Evolutionary conservation across 768 basidiomycete genomes (phyloP).

Genomic region (Suillus subalutaceus): DNA sequence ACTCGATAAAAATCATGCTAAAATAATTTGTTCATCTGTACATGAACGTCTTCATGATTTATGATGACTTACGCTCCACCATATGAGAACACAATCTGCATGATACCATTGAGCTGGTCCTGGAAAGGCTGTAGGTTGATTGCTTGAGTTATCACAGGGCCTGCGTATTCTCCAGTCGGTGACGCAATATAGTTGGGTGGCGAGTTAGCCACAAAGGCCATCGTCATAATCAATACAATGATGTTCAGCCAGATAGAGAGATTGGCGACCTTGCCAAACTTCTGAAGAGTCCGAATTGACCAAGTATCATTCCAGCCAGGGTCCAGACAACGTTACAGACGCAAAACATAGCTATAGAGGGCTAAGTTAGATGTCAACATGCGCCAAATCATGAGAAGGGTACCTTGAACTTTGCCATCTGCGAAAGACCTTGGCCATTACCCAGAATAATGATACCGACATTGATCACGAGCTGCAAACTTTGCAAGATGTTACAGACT

Average conservation of each 20-base stretch:
- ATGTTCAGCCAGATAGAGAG: conserved; percentile 55
- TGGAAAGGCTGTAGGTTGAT: conserved; percentile 25
- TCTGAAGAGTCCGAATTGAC: conserved; percentile 60
- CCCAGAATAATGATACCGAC: conserved; percentile 39
- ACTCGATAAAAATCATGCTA: conserved; percentile 29
- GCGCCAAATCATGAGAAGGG: conserved; percentile 6
- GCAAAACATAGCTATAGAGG: conserved; percentile 52
- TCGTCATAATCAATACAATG: conserved; percentile 56
- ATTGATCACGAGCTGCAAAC: conserved; percentile 57
- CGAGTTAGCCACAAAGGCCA: conserved; percentile 61
- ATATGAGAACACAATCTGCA: conserved; percentile 68
- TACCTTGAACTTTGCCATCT: conserved; percentile 50
- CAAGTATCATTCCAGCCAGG: conserved; percentile 51
- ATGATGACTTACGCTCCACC: conserved; percentile 42
- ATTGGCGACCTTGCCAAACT: conserved; percentile 56
- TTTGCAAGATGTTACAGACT: conserved; percentile 53
- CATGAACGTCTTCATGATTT: background rate
- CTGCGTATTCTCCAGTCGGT: conserved; percentile 11
- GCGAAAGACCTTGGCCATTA: conserved; percentile 56
- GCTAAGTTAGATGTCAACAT: background rate
- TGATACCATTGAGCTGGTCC: conserved; percentile 59
- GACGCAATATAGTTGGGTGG: conserved; percentile 55
- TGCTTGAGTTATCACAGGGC: conserved; percentile 19
- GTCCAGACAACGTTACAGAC: conserved; percentile 61
- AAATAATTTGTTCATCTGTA: conserved; percentile 38